Evolutionary conservation across 768 basidiomycete genomes (phyloP).

Genomic region (Cubamyces lactineus): DNA sequence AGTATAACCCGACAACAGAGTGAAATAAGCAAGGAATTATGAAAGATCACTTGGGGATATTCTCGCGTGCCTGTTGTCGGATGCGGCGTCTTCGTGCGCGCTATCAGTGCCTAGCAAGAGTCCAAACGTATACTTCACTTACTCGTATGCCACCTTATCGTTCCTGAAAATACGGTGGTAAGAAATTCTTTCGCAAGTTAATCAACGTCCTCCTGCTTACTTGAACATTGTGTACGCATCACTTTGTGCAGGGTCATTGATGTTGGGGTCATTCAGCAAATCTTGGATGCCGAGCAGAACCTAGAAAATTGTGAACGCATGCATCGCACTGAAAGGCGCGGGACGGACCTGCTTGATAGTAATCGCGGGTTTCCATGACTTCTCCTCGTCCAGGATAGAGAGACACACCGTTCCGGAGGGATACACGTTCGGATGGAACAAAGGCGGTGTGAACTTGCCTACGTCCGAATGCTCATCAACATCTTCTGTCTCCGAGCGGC

Average conservation of each 20-base stretch:
- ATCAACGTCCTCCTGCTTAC: conserved; percentile 49
- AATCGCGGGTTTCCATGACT: conserved; percentile 98
- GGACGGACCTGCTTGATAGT: conserved; percentile 91
- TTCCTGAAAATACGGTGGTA: conserved; percentile 57
- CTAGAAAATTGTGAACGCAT: conserved; percentile 43
- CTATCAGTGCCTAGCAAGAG: conserved; percentile 4
- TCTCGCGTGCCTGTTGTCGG: conserved; percentile 85
- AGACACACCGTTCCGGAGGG: conserved; percentile 98
- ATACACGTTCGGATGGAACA: conserved; percentile 99
- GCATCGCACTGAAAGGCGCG: background rate
- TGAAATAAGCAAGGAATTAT: background rate
- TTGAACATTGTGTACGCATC: conserved; percentile 99
- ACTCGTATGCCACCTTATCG: conserved; percentile 94
- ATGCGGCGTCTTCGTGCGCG: conserved; percentile 64
- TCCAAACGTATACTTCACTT: conserved; percentile 35
- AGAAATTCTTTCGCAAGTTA: background rate
- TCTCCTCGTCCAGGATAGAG: conserved; percentile 98
- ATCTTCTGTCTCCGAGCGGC: background rate
- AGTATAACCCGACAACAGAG: conserved; percentile 21
- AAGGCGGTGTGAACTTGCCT: conserved; percentile 96
- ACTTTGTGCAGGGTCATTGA: conserved; percentile 96
- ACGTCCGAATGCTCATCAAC: conserved; percentile 16
- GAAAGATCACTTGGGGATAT: conserved; percentile 72
- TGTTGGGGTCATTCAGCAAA: conserved; percentile 92
- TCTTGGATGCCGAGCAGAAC: conserved; percentile 97